A percentile compares a stretch with the other conserved stretches of the same genome.
These are phyloP conservation scores for Claviceps cyperi DNA, from an alignment of 2,329 filamentous ascomycete genomes.

Conservation along the genomic window DNA sequence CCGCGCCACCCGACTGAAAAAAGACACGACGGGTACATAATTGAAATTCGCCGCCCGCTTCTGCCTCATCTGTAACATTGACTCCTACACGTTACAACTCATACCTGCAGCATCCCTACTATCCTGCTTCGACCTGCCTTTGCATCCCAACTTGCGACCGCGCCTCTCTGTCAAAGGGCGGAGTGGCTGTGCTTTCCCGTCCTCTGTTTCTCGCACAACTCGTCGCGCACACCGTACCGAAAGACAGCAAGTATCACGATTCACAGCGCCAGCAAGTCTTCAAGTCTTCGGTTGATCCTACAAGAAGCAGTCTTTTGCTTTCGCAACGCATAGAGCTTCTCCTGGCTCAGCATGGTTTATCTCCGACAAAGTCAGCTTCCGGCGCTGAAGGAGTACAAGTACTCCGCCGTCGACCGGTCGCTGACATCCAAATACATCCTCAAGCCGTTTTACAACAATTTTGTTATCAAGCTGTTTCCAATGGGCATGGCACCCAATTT, in stretches of 20 bases:
- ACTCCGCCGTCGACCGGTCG: slow-evolving; percentile 82
- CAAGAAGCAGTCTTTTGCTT: not conserved
- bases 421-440: slow-evolving; percentile 82
- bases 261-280: not conserved
- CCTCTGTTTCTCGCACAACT: not conserved
- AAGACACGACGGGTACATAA: no score
- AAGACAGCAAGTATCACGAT: not conserved
- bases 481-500: slow-evolving; percentile 83
- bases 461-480: slow-evolving; percentile 88
- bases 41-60: no score
- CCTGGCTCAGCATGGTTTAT: slow-evolving; percentile 58
- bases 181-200: not conserved
- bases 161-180: not conserved
- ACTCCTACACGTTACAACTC: not conserved
- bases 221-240: not conserved
- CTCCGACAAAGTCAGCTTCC: slow-evolving; percentile 82
- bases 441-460: slow-evolving; percentile 93
- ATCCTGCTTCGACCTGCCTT: not conserved
- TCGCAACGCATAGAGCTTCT: not conserved
- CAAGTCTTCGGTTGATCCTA: not conserved
- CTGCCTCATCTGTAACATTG: not conserved
- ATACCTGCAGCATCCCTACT: not conserved
- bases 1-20: not conserved
- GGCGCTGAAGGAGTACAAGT: slow-evolving; percentile 88
- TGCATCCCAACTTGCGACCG: not conserved